phyloP scores from a whole-genome alignment of 2,329 filamentous ascomycete genomes.

The Paecilomyces variotii region DNA sequence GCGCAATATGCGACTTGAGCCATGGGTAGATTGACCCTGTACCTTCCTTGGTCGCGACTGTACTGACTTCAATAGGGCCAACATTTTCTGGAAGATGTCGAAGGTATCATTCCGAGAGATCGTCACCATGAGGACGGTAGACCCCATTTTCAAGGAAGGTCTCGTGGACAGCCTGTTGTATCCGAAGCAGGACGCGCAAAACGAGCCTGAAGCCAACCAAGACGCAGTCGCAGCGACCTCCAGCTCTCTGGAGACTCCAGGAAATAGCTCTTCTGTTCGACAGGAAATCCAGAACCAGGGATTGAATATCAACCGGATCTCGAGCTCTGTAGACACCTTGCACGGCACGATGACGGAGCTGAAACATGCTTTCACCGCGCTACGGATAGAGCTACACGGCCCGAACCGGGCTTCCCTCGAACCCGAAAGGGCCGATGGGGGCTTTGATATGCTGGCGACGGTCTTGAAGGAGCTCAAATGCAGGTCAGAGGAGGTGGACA shows the following conservation, averaged over 20 bases:
- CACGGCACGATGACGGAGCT: conserved; percentile 34
- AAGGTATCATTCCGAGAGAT: conserved; percentile 33
- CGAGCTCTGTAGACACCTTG: conserved; percentile 29
- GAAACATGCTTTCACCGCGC: conserved; percentile 29
- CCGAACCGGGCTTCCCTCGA: conserved; percentile 17
- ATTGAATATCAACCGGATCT: conserved; percentile 29
- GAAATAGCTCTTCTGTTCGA: conserved; percentile 16
- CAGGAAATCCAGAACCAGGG: conserved; percentile 31
- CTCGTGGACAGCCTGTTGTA: conserved; percentile 22
- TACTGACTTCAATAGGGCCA: conserved; percentile 16
- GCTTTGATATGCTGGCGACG: conserved; percentile 30
- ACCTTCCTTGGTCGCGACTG: neutral
- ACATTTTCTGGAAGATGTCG: conserved; percentile 33
- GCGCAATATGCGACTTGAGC: conserved; percentile 26
- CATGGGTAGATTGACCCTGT: conserved; percentile 22
- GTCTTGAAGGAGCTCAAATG: conserved; percentile 30
- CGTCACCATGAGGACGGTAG: conserved; percentile 30
- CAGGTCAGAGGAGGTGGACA: conserved; percentile 33
- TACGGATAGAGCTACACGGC: conserved; percentile 29
- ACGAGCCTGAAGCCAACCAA: conserved; percentile 1
- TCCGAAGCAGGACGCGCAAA: conserved; percentile 14
- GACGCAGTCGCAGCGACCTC: conserved; percentile 3
- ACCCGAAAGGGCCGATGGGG: conserved; percentile 9
- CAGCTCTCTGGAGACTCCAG: conserved; percentile 9
- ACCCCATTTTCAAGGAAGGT: conserved; percentile 27